Conservation (phyloP, 2,329 filamentous ascomycete species). For the Colletotrichum paranaense region DNA sequence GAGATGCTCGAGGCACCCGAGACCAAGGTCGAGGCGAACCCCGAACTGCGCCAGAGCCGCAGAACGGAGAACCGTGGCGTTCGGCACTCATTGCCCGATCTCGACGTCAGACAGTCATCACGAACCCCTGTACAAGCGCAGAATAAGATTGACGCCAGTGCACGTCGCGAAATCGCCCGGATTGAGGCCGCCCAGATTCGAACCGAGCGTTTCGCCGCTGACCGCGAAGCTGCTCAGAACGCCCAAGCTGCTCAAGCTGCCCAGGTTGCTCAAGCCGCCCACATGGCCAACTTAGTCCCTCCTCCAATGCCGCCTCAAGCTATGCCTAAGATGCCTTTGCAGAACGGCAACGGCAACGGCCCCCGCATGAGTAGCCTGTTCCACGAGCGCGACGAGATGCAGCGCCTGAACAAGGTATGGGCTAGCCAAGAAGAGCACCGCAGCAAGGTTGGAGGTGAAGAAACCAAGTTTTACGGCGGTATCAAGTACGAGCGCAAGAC, state of each 20-base stretch:
- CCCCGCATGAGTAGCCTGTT: constrained; percentile 43
- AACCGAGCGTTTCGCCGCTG: constrained; percentile 59
- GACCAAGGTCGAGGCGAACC: constrained; percentile 37
- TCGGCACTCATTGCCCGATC: constrained; percentile 48
- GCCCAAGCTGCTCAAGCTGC: constrained; percentile 46
- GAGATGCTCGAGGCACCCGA: constrained; percentile 25
- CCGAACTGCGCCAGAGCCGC: constrained; percentile 56
- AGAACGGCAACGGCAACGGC: constrained; percentile 14
- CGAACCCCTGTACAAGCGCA: constrained; percentile 48
- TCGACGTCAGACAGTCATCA: constrained; percentile 49
- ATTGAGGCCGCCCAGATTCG: constrained; percentile 63
- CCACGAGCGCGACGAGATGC: constrained; percentile 60
- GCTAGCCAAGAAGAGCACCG: constrained; percentile 62
- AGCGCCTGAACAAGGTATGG: constrained; percentile 67
- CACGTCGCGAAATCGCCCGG: constrained; percentile 63
- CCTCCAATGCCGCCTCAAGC: constrained; percentile 8
- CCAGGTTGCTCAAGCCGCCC: constrained; percentile 42
- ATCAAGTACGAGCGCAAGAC: constrained; percentile 72
- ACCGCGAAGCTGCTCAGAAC: constrained; percentile 49
- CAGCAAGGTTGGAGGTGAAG: constrained; percentile 55
- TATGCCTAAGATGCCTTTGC: constrained; percentile 23
- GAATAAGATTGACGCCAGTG: constrained; percentile 61
- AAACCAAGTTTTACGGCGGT: constrained; percentile 68
- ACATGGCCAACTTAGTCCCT: constrained; percentile 4
- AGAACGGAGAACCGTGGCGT: constrained; percentile 50